Evolutionary conservation across 148 eudicot genomes (phyloP), one percentile per base, ranked within the genome.

Genomic region (Gaultheria prostrata): DNA sequence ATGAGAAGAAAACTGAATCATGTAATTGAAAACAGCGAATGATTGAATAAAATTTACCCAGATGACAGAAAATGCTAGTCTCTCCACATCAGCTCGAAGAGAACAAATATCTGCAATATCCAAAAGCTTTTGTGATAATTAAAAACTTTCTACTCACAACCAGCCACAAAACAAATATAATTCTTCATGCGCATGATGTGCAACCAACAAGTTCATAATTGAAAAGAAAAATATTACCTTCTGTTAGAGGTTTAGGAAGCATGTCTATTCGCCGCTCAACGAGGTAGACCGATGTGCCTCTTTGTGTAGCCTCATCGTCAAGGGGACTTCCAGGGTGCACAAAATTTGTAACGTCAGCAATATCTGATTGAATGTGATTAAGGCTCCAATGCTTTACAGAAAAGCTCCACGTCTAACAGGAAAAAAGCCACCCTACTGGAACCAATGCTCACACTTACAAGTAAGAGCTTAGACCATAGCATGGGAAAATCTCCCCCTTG

Each of bases 241-340:
- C 99, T 21, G 99, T 97, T 72, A 97, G 87, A 91, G 98, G 99
- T 89, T 97, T 97, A 15, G 99, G 99, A 78, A 97, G 96, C 99
- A 97, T 97, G 91, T 97, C 99, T 87, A 95, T 97, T 75, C 99
- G 93, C 24, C 93, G 88, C 86, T 97, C 99, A 83, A 97, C 99
- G 78, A 97, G 99, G 85, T 97, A 97, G 81, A 94, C 97, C 32
- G 99, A 95, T 43, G 99, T 97, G 74, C 99, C 99, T 86, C 99
- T 90, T 89, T 91, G 95, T 80, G 99, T 84, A 88, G 98, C 99
- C 89, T 95, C 99, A 8, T 92, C 94, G 83, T 97, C 98, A 65
- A 95, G 94, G 61, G 97, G 96, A 26, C 95, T 97, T 75, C 97
- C 99, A 86, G 97, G 94, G 77, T 94, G 97, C 82, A 97, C 97